Evolutionary conservation across 1,284 basidiomycete species (phyloP).

Genomic region (Volvariella volvacea): DNA sequence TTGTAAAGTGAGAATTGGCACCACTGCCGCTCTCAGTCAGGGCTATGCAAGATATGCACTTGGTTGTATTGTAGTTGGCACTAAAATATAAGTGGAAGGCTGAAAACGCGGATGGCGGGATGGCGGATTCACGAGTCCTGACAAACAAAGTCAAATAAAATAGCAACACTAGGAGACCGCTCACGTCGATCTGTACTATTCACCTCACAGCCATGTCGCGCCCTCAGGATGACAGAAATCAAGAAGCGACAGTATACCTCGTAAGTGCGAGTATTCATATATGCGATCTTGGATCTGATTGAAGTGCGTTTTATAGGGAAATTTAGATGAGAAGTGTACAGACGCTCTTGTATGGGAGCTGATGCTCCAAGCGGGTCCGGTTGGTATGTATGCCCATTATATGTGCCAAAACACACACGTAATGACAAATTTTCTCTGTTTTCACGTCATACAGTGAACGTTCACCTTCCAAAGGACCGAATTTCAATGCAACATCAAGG

Average conservation of each 20-base stretch:
- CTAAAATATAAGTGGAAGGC: no score
- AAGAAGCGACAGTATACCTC: slow-evolving; percentile 92
- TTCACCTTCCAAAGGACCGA: slow-evolving; percentile 98
- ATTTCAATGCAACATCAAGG: slow-evolving; percentile 98
- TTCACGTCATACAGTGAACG: slow-evolving; percentile 64
- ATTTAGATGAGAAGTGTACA: slow-evolving; percentile 90
- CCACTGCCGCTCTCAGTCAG: no score
- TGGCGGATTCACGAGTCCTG: no score
- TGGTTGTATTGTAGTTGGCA: no score
- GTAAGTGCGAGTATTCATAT: slow-evolving; percentile 35
- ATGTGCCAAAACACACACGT: slow-evolving; percentile 12
- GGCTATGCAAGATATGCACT: no score
- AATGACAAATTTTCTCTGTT: slow-evolving; percentile 1
- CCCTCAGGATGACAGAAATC: slow-evolving; percentile 88
- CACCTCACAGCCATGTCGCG: slow-evolving; percentile 51
- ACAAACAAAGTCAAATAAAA: no score
- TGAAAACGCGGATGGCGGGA: no score
- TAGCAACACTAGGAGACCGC: no score
- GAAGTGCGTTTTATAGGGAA: slow-evolving; percentile 57
- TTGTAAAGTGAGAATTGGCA: no score
- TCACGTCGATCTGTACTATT: no score
- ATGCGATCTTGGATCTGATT: not conserved
- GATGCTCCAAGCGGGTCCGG: slow-evolving; percentile 97
- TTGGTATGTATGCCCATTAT: slow-evolving; percentile 54
- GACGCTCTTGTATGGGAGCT: slow-evolving; percentile 97